These are phyloP conservation scores for Furcasterigmium sp. DNA, from an alignment of 2,329 filamentous ascomycete genomes.

Conservation along the genomic window DNA sequence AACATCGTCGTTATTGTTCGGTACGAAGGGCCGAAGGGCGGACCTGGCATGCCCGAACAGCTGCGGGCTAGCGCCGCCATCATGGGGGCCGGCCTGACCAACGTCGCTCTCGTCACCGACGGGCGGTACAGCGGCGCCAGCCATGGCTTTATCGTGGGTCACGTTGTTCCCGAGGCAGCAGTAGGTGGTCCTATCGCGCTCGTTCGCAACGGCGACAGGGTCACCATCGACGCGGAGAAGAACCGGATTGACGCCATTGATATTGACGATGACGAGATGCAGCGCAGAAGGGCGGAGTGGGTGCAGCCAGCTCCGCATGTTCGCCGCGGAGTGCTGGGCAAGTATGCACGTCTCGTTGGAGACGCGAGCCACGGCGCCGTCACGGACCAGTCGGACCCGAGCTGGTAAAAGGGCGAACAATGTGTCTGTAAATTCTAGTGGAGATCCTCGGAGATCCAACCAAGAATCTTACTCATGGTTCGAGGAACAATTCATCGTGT, in stretches of 20 bases:
- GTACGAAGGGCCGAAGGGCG: constrained; percentile 90
- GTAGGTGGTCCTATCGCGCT: constrained; percentile 84
- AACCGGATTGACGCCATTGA: constrained; percentile 66
- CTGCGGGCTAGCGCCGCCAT: constrained; percentile 83
- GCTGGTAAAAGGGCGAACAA: constrained; percentile 12
- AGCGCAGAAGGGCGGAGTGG: constrained; percentile 60
- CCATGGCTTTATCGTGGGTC: constrained; percentile 91
- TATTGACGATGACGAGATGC: constrained; percentile 66
- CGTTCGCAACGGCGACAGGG: constrained; percentile 71
- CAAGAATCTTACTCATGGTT: too few species aligned
- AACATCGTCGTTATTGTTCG: constrained; percentile 87
- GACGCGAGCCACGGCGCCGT: constrained; percentile 90
- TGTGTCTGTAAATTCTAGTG: too few species aligned
- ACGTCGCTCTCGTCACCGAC: constrained; percentile 88
- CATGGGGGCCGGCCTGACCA: constrained; percentile 84
- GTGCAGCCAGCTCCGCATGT: constrained; percentile 66
- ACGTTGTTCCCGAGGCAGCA: constrained; percentile 86
- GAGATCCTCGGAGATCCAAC: too few species aligned
- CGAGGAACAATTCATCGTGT: too few species aligned
- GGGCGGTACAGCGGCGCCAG: constrained; percentile 83
- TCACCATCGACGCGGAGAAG: constrained; percentile 79
- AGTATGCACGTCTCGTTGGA: constrained; percentile 82
- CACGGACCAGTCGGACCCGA: constrained; percentile 54
- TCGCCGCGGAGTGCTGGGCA: constrained; percentile 78
- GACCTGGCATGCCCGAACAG: constrained; percentile 95